These are phyloP conservation scores for Casuarina cunninghamiana DNA, from an alignment of 306 rosid species.

Conservation along the genomic window DNA sequence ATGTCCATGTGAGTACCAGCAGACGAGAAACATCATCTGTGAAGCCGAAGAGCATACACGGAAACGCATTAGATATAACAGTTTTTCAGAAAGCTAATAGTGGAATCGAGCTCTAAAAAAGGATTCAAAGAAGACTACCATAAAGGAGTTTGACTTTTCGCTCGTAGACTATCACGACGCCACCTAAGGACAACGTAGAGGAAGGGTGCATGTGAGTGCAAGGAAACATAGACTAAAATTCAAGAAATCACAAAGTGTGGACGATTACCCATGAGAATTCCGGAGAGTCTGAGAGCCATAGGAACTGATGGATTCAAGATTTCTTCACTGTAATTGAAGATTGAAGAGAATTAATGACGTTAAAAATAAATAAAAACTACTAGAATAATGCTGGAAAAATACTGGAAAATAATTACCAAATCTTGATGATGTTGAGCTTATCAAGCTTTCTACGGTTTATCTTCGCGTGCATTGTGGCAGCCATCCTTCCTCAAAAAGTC, in stretches of 20 bases:
- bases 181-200: constrained; percentile 51
- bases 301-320: constrained; percentile 88
- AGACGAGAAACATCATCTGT: constrained; percentile 85
- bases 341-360: background rate
- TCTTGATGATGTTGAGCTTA: constrained; percentile 64
- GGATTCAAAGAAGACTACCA: constrained; percentile 38
- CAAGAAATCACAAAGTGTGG: background rate
- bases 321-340: constrained; percentile 60
- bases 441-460: constrained; percentile 69
- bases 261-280: constrained; percentile 90
- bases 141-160: constrained; percentile 80
- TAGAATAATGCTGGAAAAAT: background rate
- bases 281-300: constrained; percentile 90
- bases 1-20: constrained; percentile 48
- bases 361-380: background rate
- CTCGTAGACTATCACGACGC: constrained; percentile 87
- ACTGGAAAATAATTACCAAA: constrained; percentile 46
- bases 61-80: constrained; percentile 8
- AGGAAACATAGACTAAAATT: constrained; percentile 2
- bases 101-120: constrained; percentile 7
- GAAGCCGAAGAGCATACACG: background rate
- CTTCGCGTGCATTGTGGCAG: constrained; percentile 61
- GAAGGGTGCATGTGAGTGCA: constrained; percentile 17
- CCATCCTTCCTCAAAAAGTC: constrained; percentile 38
- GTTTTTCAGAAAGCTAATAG: background rate